These are phyloP conservation scores for Sicyos baderoa DNA, from an alignment of 306 rosid species.

Conservation along the genomic window DNA sequence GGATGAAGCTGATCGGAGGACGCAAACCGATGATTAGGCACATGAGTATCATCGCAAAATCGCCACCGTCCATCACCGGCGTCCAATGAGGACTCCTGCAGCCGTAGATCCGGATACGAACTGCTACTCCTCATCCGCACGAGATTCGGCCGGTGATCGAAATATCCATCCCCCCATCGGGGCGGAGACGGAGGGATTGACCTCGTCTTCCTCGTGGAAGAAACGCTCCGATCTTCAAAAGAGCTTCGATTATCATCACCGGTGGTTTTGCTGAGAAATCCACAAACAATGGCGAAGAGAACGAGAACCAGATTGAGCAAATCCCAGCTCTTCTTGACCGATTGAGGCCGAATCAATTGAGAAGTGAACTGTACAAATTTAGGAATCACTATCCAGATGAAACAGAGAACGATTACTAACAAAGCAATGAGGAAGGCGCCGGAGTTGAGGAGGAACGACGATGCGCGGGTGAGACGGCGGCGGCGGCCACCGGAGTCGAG, in stretches of 20 bases:
- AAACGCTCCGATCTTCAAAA: constrained; percentile 23
- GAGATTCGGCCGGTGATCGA: constrained; percentile 32
- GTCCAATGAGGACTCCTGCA: constrained; percentile 43
- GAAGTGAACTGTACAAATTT: constrained; percentile 43
- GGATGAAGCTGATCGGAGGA: constrained; percentile 27
- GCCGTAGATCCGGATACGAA: constrained; percentile 80
- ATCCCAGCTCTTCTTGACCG: constrained; percentile 72
- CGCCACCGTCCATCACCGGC: constrained; percentile 48
- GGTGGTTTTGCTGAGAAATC: constrained; percentile 48
- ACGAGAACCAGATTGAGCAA: constrained; percentile 66
- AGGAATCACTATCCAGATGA: constrained; percentile 43
- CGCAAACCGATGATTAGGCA: constrained; percentile 28
- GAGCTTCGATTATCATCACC: constrained; percentile 27
- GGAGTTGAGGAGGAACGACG: constrained; percentile 41
- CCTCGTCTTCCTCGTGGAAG: constrained; percentile 19
- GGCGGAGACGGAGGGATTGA: constrained; percentile 34
- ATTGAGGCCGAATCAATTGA: constrained; percentile 48
- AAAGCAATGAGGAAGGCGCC: constrained; percentile 37
- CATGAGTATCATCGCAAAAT: constrained; percentile 51
- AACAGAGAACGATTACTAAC: constrained; percentile 34
- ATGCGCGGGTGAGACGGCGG: constrained; percentile 35
- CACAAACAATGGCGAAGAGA: constrained; percentile 79
- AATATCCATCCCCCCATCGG: constrained; percentile 38
- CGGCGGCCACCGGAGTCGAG: constrained; percentile 19
- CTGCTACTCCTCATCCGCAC: constrained; percentile 56